Evolutionary conservation across 352 stramenopile species (phyloP).

Genomic region (Plasmopara muralis): DNA sequence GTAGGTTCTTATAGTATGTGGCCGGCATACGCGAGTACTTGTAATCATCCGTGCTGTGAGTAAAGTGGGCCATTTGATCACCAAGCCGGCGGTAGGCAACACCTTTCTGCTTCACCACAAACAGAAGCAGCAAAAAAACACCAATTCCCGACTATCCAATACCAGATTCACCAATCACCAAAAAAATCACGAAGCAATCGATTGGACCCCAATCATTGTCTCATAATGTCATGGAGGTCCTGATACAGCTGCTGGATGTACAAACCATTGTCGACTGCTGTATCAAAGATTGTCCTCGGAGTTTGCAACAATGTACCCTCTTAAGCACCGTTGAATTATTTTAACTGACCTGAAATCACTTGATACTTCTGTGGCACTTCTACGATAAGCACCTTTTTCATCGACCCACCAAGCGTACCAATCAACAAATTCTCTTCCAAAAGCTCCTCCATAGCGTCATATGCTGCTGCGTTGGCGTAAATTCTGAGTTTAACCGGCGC

Average conservation of each 20-base stretch:
- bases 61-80: constrained; percentile 3
- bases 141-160: constrained; percentile 22
- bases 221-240: constrained; percentile 11
- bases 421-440: background rate
- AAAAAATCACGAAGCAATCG: constrained; percentile 2
- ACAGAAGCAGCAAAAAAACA: constrained; percentile 7
- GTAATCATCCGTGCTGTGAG: constrained; percentile 4
- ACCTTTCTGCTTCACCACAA: constrained; percentile 9
- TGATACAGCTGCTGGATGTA: constrained; percentile 18
- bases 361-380: background rate
- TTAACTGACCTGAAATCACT: background rate
- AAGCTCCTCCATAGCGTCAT: background rate
- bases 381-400: background rate
- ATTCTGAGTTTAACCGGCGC: background rate
- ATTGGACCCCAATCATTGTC: constrained; percentile 1
- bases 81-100: constrained; percentile 9
- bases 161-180: constrained; percentile 16
- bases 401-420: background rate
- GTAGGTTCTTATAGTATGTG: constrained; percentile 2
- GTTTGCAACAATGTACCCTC: background rate
- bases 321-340: background rate
- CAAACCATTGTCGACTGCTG: constrained; percentile 3
- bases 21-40: background rate
- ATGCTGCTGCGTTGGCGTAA: constrained; percentile 6
- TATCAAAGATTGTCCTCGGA: constrained; percentile 13